Evolutionary conservation across 306 rosid species (phyloP), one percentile per base, ranked within the genome.

Genomic region (Senna siamea): DNA sequence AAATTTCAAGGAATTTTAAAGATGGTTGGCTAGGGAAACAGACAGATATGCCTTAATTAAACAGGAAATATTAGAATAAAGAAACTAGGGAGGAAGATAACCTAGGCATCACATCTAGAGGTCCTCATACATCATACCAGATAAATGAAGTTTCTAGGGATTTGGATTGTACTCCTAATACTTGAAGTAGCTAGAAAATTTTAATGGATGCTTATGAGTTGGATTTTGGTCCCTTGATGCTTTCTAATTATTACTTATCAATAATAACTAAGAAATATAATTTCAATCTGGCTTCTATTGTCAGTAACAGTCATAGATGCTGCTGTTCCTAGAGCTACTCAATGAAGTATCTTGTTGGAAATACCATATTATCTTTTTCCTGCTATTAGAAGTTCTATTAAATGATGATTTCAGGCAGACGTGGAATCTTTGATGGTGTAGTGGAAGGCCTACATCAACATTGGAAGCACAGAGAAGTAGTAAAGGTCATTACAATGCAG

Each of bases 381-480:
- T 70, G 64, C 32, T 69, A 70, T 66, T 35, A 13, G 34, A 57
- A 40, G 38, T 64, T 74, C 32, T 32, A 11, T 54, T 79, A 32
- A 67, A 70, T 56, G 55, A 74, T 52, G 80, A 75, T 62, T 73
- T 75, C 86, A 93, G 98, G 98, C 4, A 81, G 98, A 79, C 93
- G 96, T 54, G 97, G 98, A 32, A 34, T 93, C 37, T 93, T 93
- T 66, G 90, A 84, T 78, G 98, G 98, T 53, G 91, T 93, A 12
- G 66, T 90, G 72, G 98, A 90, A 87, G 91, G 96, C 37, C 61
- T 93, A 55, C 89, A 78, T 78, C 98, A 93, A 75, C 93, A 93
- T 17, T 93, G 97, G 98, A 93, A 93, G 80, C 86, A 87, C 81
- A 90, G 90, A 77, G 98, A 93, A 87, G 82, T 93, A 15, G 97